These are phyloP conservation scores for Leccinellum albellum DNA, from an alignment of 768 basidiomycete genomes.

Conservation along the genomic window DNA sequence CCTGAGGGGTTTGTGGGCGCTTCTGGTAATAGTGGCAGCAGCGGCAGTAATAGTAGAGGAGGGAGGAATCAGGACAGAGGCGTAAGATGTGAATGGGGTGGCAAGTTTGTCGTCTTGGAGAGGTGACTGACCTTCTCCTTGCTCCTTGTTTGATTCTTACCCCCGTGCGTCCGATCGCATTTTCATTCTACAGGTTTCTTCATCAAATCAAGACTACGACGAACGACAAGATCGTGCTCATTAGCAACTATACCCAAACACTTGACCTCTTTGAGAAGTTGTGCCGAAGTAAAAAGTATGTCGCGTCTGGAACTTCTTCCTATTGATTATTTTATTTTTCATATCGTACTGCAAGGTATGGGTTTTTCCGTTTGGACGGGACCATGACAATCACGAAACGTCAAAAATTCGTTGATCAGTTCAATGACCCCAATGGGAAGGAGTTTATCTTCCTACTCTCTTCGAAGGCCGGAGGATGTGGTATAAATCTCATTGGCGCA, in stretches of 20 bases:
- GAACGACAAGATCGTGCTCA: slow-evolving; percentile 92
- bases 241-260: slow-evolving; percentile 96
- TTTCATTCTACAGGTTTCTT: slow-evolving; percentile 58
- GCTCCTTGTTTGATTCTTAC: neutral
- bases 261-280: slow-evolving; percentile 90
- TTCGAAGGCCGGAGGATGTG: slow-evolving; percentile 94
- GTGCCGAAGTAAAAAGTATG: slow-evolving; percentile 79
- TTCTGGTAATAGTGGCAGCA: neutral
- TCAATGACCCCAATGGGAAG: slow-evolving; percentile 89
- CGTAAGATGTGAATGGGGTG: slow-evolving; percentile 80
- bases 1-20: slow-evolving; percentile 78
- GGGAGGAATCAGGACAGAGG: slow-evolving; percentile 34
- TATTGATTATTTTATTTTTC: neutral
- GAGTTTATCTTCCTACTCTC: slow-evolving; percentile 94
- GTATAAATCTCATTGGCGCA: slow-evolving; percentile 95
- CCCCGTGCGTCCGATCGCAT: neutral
- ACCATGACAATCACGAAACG: slow-evolving; percentile 88
- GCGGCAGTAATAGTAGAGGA: slow-evolving; percentile 38
- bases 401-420: slow-evolving; percentile 94
- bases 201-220: slow-evolving; percentile 78
- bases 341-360: slow-evolving; percentile 56
- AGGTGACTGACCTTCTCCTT: slow-evolving; percentile 45
- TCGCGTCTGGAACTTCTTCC: neutral
- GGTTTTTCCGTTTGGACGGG: slow-evolving; percentile 90
- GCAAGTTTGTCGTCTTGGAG: slow-evolving; percentile 92